Conservation (phyloP, 1,139 yeast genomes). For the Nakaseomyces kungkrabaensis region DNA sequence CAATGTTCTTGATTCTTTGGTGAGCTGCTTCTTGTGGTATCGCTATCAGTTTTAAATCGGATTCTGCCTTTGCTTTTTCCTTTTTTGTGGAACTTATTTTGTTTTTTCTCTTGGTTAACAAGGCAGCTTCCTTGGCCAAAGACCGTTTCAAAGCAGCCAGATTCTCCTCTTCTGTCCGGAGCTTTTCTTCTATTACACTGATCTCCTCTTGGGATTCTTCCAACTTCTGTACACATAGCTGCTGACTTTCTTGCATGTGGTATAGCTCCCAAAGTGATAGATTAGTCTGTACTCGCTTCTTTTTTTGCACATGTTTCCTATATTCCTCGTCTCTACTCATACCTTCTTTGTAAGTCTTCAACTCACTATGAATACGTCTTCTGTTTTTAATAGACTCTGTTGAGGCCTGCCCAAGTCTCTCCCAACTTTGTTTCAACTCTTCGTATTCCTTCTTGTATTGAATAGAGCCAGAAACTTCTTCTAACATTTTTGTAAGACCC, state of each 20-base stretch:
- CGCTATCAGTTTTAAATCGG: slow-evolving; percentile 50
- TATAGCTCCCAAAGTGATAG: slow-evolving; percentile 57
- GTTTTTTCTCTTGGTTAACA: slow-evolving; percentile 35
- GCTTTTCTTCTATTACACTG: slow-evolving; percentile 26
- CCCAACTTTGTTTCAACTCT: slow-evolving; percentile 52
- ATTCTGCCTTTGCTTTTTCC: slow-evolving; percentile 41
- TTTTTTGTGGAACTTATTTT: slow-evolving; percentile 34
- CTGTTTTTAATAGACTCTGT: slow-evolving; percentile 60
- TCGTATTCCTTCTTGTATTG: slow-evolving; percentile 65
- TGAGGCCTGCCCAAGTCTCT: slow-evolving; percentile 55
- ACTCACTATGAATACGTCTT: slow-evolving; percentile 64
- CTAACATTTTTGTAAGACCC: slow-evolving; percentile 67
- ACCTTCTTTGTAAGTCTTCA: slow-evolving; percentile 73
- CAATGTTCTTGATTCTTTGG: slow-evolving; percentile 40
- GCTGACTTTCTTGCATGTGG: slow-evolving; percentile 48
- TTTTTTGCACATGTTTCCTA: slow-evolving; percentile 46
- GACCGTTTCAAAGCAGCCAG: slow-evolving; percentile 31
- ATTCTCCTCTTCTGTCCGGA: slow-evolving; percentile 24
- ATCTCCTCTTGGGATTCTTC: slow-evolving; percentile 29
- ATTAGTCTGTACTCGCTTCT: slow-evolving; percentile 37
- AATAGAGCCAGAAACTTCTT: slow-evolving; percentile 72
- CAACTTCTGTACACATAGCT: slow-evolving; percentile 27
- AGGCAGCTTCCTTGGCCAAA: slow-evolving; percentile 40
- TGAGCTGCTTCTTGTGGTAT: slow-evolving; percentile 30
- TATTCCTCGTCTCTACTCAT: slow-evolving; percentile 62